Percentiles rank a stretch among this genome's conserved stretches.
Conservation (phyloP, 176 grass and related monocot species). For the Carex kokanica region DNA sequence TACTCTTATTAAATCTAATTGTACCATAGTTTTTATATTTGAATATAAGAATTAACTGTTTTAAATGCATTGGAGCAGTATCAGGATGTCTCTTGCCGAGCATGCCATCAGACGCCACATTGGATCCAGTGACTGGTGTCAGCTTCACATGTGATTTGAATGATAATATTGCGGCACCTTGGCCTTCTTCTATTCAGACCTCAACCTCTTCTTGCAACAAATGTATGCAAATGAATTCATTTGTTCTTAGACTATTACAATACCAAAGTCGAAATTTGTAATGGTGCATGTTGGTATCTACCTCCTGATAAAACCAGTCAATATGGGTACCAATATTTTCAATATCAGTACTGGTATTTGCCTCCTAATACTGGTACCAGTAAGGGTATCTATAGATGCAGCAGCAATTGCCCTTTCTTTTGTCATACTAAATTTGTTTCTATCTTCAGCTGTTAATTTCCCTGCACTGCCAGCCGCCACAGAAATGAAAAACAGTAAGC, state of each 20-base stretch:
- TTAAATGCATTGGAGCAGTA: constrained; percentile 39
- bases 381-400: constrained; percentile 19
- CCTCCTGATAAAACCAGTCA: background rate
- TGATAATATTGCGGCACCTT: constrained; percentile 97
- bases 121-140: constrained; percentile 68
- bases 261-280: background rate
- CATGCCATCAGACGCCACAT: constrained; percentile 87
- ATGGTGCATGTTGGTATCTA: background rate
- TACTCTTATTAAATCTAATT: background rate
- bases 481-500: constrained; percentile 41
- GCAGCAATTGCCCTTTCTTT: background rate
- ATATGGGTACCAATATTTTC: background rate
- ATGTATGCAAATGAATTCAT: constrained; percentile 50
- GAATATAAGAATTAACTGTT: constrained; percentile 1
- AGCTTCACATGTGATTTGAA: constrained; percentile 99
- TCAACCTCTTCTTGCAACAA: constrained; percentile 77
- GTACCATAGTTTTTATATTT: background rate
- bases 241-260: constrained; percentile 3
- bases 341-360: background rate
- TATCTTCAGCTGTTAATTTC: constrained; percentile 72
- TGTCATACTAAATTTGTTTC: constrained; percentile 1
- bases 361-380: constrained; percentile 11
- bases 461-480: constrained; percentile 81
- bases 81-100: constrained; percentile 96
- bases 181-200: constrained; percentile 65